phyloP scores from a whole-genome alignment of 1,139 yeast genomes.

The Diutina catenulata region DNA sequence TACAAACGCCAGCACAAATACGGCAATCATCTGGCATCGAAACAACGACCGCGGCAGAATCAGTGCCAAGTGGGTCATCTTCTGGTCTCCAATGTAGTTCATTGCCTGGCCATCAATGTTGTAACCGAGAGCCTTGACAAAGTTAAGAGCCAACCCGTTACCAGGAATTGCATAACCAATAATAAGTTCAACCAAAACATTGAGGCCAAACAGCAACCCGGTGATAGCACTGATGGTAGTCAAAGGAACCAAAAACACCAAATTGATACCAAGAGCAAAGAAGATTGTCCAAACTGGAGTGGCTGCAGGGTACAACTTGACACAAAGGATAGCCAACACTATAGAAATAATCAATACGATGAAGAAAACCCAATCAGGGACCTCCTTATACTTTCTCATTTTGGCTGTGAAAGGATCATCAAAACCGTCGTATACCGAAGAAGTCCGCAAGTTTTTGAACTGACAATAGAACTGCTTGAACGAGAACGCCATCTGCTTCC shows the following conservation, averaged over 20 bases:
- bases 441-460: slow-evolving; percentile 7
- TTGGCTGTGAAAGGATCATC: slow-evolving; percentile 15
- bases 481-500: slow-evolving; percentile 8
- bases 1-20: slow-evolving; percentile 31
- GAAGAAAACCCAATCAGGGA: slow-evolving; percentile 15
- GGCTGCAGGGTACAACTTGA: slow-evolving; percentile 34
- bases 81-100: slow-evolving; percentile 41
- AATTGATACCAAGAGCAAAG: slow-evolving; percentile 42
- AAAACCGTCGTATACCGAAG: slow-evolving; percentile 12
- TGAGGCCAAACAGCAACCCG: slow-evolving; percentile 41
- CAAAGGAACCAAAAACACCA: slow-evolving; percentile 42
- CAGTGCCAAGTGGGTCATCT: slow-evolving; percentile 48
- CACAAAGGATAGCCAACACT: slow-evolving; percentile 26
- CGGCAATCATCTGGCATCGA: slow-evolving; percentile 43
- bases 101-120: slow-evolving; percentile 56
- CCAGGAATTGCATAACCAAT: slow-evolving; percentile 57
- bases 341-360: slow-evolving; percentile 13
- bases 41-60: slow-evolving; percentile 52
- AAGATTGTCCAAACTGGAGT: slow-evolving; percentile 50
- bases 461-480: slow-evolving; percentile 8
- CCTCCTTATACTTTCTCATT: slow-evolving; percentile 15
- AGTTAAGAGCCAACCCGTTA: slow-evolving; percentile 48
- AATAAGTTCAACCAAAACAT: slow-evolving; percentile 48
- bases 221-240: slow-evolving; percentile 39
- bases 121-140: slow-evolving; percentile 46